phyloP scores from a whole-genome alignment of 768 basidiomycete genomes.

The Xerocomellus amylosporus region DNA sequence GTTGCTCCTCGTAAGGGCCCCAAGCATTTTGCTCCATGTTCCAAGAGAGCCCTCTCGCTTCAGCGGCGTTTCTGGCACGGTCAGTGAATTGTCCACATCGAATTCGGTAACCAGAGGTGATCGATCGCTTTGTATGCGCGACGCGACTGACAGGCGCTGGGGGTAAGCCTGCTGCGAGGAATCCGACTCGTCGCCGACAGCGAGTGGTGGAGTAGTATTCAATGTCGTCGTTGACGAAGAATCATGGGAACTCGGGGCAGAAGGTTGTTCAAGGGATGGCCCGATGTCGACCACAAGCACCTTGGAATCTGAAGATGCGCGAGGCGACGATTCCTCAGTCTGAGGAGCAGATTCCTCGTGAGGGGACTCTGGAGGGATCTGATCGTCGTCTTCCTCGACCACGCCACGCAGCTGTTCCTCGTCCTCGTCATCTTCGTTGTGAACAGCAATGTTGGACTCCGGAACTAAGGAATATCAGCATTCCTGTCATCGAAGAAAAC shows the following conservation, averaged over 20 bases:
- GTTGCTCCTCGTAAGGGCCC: conserved; percentile 59
- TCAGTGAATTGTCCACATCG: conserved; percentile 46
- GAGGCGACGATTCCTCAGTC: conserved; percentile 52
- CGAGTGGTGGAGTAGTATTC: conserved; percentile 39
- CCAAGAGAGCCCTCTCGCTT: conserved; percentile 60
- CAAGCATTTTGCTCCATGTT: conserved; percentile 66
- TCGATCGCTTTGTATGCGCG: conserved; percentile 59
- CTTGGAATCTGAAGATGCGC: conserved; percentile 56
- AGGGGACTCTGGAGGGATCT: conserved; percentile 52
- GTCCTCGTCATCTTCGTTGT: conserved; percentile 49
- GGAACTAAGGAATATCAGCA: conserved; percentile 40
- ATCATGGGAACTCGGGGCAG: conserved; percentile 46
- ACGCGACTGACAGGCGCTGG: conserved; percentile 57
- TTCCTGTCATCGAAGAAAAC: conserved; percentile 1
- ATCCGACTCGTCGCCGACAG: conserved; percentile 45
- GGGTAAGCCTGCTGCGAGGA: conserved; percentile 56
- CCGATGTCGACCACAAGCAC: conserved; percentile 64
- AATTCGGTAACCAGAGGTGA: conserved; percentile 52
- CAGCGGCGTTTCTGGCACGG: conserved; percentile 42
- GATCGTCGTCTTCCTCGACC: conserved; percentile 45
- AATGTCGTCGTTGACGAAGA: conserved; percentile 48
- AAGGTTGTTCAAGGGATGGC: conserved; percentile 50
- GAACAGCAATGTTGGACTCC: conserved; percentile 63
- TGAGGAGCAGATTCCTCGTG: conserved; percentile 45
- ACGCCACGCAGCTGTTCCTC: conserved; percentile 37